Base-by-base conservation (phyloP, 192 early-diverging fungal genomes). In the Rhizophagus clarus region DNA sequence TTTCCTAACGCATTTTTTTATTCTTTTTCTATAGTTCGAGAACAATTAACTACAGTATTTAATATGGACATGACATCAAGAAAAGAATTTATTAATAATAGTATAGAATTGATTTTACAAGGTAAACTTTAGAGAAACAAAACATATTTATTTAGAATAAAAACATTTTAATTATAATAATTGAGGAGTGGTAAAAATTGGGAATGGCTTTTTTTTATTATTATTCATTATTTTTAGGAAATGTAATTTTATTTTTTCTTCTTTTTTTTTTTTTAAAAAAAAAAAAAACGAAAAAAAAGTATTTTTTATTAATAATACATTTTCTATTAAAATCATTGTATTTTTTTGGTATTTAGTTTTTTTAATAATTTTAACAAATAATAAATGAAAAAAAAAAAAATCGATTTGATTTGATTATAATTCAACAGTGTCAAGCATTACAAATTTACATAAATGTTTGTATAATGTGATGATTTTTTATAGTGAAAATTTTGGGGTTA, bases 31-130 rank as follows among this genome's bases (percentile, higher is more conserved):
- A 49, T 85, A 90, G 96, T 98, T n/a, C 95, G 98, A 66, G 94
- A 97, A 79, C 90, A 96, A 83, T 83, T 99, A 64, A 90, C 92
- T 75, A 83, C 83, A 15, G 82, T 88, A 72, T 97, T 98, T 86
- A 92, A 92, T 22, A 86, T 94, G 61, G 98, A 99, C 71, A 86
- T 97, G 88, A 92, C 88, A 40, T 83, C 88, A 24, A 87, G 91
- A 72, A 97, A 97, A 85, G 92, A 94, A 42, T 92, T 89, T 72
- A 98, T 98, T 86, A 98, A 97, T 84, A 85, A 87, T 74, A 92
- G 90, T 80, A 98, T 99, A 79, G 95, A 96, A 80, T 85, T 78
- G 78, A 84, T 85, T 61, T 78, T 89, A 24, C 87, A 86, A 74
- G 83, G 79, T 47, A 77, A 80, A 37, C 74, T 88, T 70, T 88